Evolutionary conservation across 768 basidiomycete genomes (phyloP).

Genomic region (Trametes cinnabarina): DNA sequence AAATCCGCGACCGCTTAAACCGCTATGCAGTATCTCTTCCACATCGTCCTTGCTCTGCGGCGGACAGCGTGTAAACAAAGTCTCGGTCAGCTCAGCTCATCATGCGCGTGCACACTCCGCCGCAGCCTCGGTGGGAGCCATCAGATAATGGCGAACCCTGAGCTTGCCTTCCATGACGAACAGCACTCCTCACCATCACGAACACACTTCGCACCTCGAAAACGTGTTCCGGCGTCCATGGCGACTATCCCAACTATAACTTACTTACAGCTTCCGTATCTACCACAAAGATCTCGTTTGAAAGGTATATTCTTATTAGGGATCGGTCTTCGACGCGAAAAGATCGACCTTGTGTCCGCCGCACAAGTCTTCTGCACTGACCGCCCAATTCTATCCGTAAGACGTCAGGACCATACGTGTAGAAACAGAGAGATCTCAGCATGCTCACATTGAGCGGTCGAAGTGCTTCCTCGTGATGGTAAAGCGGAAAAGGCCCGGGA

Average conservation of each 20-base stretch:
- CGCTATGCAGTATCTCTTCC: neutral
- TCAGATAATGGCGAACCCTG: constrained; percentile 5
- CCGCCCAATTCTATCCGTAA: neutral
- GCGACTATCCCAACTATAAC: constrained; percentile 11
- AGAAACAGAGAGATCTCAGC: neutral
- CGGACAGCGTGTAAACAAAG: neutral
- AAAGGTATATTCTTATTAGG: constrained; percentile 2
- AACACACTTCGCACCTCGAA: constrained; percentile 4
- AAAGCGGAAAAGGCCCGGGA: constrained; percentile 6
- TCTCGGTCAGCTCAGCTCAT: neutral
- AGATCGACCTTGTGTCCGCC: neutral
- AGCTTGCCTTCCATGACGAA: neutral
- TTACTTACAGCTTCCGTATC: constrained; percentile 5
- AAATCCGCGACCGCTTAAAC: neutral
- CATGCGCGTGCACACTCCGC: neutral
- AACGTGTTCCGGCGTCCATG: constrained; percentile 17
- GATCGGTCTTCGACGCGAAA: neutral
- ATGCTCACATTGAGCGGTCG: neutral
- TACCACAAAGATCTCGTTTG: constrained; percentile 5
- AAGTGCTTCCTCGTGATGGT: neutral
- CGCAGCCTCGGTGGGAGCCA: neutral
- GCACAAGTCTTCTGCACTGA: neutral
- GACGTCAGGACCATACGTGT: neutral
- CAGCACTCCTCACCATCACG: constrained; percentile 4
- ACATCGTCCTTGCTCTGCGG: neutral